These are phyloP conservation scores for Suillus bovinus DNA, from an alignment of 768 basidiomycete species.

Conservation along the genomic window DNA sequence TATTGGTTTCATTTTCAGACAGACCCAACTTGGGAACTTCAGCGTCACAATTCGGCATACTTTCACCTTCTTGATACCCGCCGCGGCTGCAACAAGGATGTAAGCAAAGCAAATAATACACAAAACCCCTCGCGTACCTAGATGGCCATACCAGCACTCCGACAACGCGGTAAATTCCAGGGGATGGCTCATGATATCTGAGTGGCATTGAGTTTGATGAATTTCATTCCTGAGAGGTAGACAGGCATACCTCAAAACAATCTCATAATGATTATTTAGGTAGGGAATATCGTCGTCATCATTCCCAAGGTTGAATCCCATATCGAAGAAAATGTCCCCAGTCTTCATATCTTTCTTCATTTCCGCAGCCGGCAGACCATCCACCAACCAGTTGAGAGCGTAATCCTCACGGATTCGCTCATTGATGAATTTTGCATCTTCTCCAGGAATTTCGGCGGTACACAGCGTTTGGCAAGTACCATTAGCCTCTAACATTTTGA, in stretches of 20 bases:
- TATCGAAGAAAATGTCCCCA: constrained; percentile 87
- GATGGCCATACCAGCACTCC: constrained; percentile 87
- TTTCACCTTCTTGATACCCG: constrained; percentile 48
- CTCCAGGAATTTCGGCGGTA: constrained; percentile 53
- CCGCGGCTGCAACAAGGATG: constrained; percentile 51
- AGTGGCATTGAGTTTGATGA: constrained; percentile 14
- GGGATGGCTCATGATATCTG: constrained; percentile 79
- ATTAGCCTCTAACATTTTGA: constrained; percentile 79
- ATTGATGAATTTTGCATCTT: constrained; percentile 88
- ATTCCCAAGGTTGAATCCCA: constrained; percentile 89
- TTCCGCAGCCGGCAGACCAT: constrained; percentile 92
- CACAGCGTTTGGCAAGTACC: constrained; percentile 80
- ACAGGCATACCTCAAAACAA: constrained; percentile 62
- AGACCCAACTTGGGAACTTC: constrained; percentile 53
- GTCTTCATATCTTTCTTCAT: constrained; percentile 82
- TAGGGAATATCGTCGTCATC: constrained; percentile 68
- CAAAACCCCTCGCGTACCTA: constrained; percentile 31
- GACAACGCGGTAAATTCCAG: constrained; percentile 80
- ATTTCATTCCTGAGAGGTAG: constrained; percentile 5
- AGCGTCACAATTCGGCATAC: constrained; percentile 51
- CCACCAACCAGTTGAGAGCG: constrained; percentile 91
- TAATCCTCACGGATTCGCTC: constrained; percentile 91
- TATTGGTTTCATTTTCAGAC: constrained; percentile 57
- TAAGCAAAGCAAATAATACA: not conserved
- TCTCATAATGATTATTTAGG: constrained; percentile 92